These are phyloP conservation scores for Stereum hirsutum DNA, from an alignment of 1,284 basidiomycete genomes.

Conservation along the genomic window DNA sequence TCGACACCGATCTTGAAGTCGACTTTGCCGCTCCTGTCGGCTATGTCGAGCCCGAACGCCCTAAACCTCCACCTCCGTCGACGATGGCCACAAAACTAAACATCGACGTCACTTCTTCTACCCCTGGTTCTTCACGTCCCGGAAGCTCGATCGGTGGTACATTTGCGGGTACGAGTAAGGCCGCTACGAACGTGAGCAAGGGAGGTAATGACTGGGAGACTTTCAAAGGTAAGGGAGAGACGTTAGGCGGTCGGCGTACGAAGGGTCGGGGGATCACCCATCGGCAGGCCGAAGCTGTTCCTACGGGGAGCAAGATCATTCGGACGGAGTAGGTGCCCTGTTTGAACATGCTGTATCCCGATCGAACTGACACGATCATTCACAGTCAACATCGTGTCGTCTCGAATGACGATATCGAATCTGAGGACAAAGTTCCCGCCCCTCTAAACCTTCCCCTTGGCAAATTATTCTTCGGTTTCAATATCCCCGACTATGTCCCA, in stretches of 20 bases:
- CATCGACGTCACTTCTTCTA: conserved; percentile 82
- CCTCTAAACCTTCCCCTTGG: conserved; percentile 88
- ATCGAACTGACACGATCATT: conserved; percentile 9
- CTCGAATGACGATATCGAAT: conserved; percentile 74
- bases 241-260: conserved; percentile 79
- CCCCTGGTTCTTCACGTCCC: conserved; percentile 75
- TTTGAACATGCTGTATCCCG: conserved; percentile 2
- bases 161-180: conserved; percentile 38
- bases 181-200: conserved; percentile 50
- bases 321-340: conserved; percentile 68
- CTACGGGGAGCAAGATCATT: conserved; percentile 81
- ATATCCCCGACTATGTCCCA: conserved; percentile 61
- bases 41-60: conserved; percentile 86
- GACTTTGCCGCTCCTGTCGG: conserved; percentile 73
- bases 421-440: conserved; percentile 78
- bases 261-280: conserved; percentile 87
- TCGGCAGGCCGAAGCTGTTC: conserved; percentile 71
- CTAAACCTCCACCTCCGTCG: conserved; percentile 70
- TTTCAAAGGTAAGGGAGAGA: conserved; percentile 91
- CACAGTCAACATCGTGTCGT: conserved; percentile 79
- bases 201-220: conserved; percentile 80
- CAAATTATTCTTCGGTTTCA: conserved; percentile 91
- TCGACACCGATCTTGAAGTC: conserved; percentile 96
- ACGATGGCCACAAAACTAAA: conserved; percentile 98
- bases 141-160: conserved; percentile 64